Conservation (phyloP, 208 protist genomes). For the Wallacemonas collosoma region DNA sequence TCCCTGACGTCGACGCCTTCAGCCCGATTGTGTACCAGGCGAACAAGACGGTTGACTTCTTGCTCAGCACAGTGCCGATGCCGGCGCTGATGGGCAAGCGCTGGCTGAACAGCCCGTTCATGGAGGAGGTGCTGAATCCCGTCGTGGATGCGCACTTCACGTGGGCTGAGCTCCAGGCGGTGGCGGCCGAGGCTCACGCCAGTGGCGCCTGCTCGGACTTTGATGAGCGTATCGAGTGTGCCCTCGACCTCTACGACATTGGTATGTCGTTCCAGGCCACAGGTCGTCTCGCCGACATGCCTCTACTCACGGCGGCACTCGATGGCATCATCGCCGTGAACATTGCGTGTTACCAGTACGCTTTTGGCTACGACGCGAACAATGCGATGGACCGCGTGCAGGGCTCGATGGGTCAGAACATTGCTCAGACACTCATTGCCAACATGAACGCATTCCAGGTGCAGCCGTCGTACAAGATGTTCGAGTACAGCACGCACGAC, state of each 20-base stretch:
- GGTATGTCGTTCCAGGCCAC: conserved; percentile 39
- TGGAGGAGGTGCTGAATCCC: conserved; percentile 20
- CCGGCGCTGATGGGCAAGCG: conserved; percentile 32
- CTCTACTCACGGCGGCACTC: conserved; percentile 26
- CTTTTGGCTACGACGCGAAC: conserved; percentile 41
- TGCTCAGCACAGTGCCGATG: conserved; percentile 41
- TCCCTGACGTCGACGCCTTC: conserved; percentile 38
- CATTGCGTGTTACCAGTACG: conserved; percentile 22
- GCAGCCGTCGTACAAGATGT: conserved; percentile 48
- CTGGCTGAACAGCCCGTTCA: conserved; percentile 22
- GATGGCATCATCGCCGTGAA: conserved; percentile 22
- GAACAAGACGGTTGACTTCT: conserved; percentile 41
- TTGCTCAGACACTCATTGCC: conserved; percentile 45
- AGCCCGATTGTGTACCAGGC: conserved; percentile 48
- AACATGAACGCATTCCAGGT: conserved; percentile 48
- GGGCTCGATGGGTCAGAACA: conserved; percentile 40
- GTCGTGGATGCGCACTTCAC: conserved; percentile 46
- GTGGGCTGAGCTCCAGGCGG: conserved; percentile 35
- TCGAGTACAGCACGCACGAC: conserved; percentile 75
- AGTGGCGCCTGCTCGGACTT: conserved; percentile 38
- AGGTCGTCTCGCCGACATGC: conserved; percentile 27
- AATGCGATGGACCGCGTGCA: conserved; percentile 30
- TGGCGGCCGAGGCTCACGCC: conserved; percentile 40
- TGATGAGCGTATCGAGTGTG: conserved; percentile 31
- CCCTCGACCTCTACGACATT: conserved; percentile 47